These are phyloP conservation scores for Kwoniella heveanensis DNA, from an alignment of 768 basidiomycete genomes.

Conservation along the genomic window DNA sequence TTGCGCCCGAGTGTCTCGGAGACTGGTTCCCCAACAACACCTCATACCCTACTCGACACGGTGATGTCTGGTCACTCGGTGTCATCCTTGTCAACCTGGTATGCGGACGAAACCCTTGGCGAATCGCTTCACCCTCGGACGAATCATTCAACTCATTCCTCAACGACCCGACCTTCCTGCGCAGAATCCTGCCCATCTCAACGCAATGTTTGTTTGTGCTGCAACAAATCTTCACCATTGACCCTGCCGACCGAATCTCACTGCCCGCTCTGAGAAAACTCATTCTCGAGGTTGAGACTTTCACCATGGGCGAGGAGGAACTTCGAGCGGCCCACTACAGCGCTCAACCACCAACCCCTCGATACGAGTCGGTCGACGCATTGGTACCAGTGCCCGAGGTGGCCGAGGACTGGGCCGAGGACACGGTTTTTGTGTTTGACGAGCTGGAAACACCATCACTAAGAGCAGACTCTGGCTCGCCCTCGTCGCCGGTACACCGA, in stretches of 20 bases:
- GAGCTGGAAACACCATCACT: slow-evolving; percentile 44
- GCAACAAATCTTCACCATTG: slow-evolving; percentile 69
- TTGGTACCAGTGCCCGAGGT: slow-evolving; percentile 14
- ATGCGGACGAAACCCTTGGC: slow-evolving; percentile 76
- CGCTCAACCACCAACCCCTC: slow-evolving; percentile 25
- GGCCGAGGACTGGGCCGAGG: slow-evolving; percentile 20
- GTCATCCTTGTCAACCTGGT: slow-evolving; percentile 75
- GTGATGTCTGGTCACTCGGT: slow-evolving; percentile 95
- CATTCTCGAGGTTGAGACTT: slow-evolving; percentile 63
- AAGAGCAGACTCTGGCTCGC: slow-evolving; percentile 45
- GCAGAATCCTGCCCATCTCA: slow-evolving; percentile 73
- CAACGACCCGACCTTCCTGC: slow-evolving; percentile 66
- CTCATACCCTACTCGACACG: slow-evolving; percentile 73
- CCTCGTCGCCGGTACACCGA: slow-evolving; percentile 36
- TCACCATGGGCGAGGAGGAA: slow-evolving; percentile 65
- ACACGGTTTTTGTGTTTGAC: slow-evolving; percentile 32
- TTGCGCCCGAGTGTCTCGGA: slow-evolving; percentile 61
- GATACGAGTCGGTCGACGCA: slow-evolving; percentile 10
- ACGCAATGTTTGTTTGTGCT: slow-evolving; percentile 66
- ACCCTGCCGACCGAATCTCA: slow-evolving; percentile 67
- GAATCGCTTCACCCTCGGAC: slow-evolving; percentile 66
- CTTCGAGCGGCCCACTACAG: slow-evolving; percentile 51
- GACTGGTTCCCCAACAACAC: slow-evolving; percentile 58
- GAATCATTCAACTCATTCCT: slow-evolving; percentile 79
- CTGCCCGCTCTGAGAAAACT: slow-evolving; percentile 66